These are phyloP conservation scores for Pseudonectria foliicola DNA, from an alignment of 2,329 filamentous ascomycete species.

Conservation along the genomic window DNA sequence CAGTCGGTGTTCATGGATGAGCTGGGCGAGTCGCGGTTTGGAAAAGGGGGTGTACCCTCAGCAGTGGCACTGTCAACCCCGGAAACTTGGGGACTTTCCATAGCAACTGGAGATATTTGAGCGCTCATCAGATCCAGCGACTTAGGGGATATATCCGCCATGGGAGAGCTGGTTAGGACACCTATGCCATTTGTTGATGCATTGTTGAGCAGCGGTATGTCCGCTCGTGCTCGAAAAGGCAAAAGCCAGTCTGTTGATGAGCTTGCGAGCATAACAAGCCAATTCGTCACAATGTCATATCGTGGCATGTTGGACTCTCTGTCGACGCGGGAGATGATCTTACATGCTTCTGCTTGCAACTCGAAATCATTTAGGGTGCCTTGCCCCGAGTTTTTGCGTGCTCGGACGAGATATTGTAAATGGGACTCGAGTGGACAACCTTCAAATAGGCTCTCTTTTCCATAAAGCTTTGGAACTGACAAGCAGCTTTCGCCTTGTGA, in stretches of 20 bases:
- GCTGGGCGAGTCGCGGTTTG: not conserved
- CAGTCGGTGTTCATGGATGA: not conserved
- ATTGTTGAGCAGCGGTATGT: not conserved
- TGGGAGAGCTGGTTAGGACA: not conserved
- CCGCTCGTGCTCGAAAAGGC: conserved; percentile 2
- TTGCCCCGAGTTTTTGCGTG: not conserved
- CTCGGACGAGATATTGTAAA: conserved; percentile 8
- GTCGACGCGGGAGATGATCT: conserved; percentile 7
- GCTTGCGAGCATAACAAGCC: conserved; percentile 4
- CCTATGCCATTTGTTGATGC: not conserved
- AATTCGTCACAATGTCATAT: conserved; percentile 9
- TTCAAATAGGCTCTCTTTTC: conserved; percentile 21
- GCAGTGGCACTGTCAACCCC: no score
- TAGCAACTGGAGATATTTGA: no score
- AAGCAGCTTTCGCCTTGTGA: conserved; percentile 14
- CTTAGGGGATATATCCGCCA: no score
- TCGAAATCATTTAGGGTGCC: conserved; percentile 4
- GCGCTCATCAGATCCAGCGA: no score
- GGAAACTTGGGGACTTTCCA: no score
- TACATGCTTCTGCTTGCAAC: conserved; percentile 11
- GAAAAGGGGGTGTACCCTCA: not conserved
- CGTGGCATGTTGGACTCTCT: conserved; percentile 1
- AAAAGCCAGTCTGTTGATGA: conserved; percentile 8
- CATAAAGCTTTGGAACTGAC: conserved; percentile 17
- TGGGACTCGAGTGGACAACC: conserved; percentile 20